A percentile compares a stretch with the other conserved stretches of the same genome.
Conservation (phyloP, 83 land plant genomes). For the Diphasiastrum complanatum region DNA sequence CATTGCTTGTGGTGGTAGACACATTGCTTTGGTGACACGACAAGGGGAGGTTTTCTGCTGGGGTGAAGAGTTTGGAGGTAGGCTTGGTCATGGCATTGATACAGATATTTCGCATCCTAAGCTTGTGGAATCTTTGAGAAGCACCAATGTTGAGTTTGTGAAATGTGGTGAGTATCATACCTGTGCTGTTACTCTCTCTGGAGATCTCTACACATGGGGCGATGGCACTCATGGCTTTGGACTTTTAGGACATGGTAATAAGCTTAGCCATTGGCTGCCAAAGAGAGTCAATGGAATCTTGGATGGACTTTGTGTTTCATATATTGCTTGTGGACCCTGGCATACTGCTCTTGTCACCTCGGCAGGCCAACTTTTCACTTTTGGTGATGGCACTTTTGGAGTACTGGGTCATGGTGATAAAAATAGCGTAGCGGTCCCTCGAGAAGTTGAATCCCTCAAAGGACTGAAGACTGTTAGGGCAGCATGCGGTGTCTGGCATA, state of each 20-base stretch:
- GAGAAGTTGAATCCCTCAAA: slow-evolving; percentile 72
- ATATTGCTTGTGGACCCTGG: slow-evolving; percentile 93
- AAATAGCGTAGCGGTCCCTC: slow-evolving; percentile 47
- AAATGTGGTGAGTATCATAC: slow-evolving; percentile 96
- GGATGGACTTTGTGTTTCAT: slow-evolving; percentile 72
- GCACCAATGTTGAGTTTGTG: slow-evolving; percentile 54
- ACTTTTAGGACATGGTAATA: slow-evolving; percentile 86
- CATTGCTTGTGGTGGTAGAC: slow-evolving; percentile 75
- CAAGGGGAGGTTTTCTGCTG: slow-evolving; percentile 90
- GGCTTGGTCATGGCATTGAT: slow-evolving; percentile 94
- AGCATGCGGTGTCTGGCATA: slow-evolving; percentile 98
- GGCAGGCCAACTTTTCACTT: slow-evolving; percentile 85
- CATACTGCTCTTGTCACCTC: slow-evolving; percentile 81
- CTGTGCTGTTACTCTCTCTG: slow-evolving; percentile 81
- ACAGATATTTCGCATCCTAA: slow-evolving; percentile 79
- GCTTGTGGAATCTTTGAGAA: slow-evolving; percentile 61
- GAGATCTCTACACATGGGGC: slow-evolving; percentile 95
- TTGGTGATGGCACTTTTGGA: slow-evolving; percentile 98
- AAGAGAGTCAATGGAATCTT: slow-evolving; percentile 63
- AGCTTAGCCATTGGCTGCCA: slow-evolving; percentile 83
- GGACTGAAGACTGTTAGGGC: slow-evolving; percentile 64
- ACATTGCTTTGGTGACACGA: slow-evolving; percentile 82
- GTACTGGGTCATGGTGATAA: slow-evolving; percentile 90
- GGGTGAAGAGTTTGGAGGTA: slow-evolving; percentile 94
- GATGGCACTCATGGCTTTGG: slow-evolving; percentile 77